Evolutionary conservation across 441 rosid genomes (phyloP), one percentile per base, ranked within the genome.

Genomic region (Croton setiger): DNA sequence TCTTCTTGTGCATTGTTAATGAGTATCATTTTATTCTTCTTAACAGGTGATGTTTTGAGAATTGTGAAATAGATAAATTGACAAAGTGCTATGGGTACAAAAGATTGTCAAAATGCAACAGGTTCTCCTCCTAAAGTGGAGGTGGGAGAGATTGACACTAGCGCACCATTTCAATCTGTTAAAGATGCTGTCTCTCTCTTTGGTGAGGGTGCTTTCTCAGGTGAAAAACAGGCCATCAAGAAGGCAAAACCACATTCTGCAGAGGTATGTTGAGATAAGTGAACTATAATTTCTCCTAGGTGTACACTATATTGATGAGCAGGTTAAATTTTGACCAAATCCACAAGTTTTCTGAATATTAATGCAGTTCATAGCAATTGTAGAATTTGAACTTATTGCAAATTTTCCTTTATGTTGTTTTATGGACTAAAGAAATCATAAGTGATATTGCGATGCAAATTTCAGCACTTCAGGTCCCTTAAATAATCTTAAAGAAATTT

Each of bases 131-230:
- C 90, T 51, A 84, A 64, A 74, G 91, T 71, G 67, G 97, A 85
- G 85, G 96, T 92, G 77, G 99, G 99, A 13, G 99, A 95, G 86
- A 85, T 95, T 59, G 97, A 95, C 80, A 92, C 97, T 23, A 89
- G 93, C 20, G 93, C 97, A 61, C 99, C 98, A 60, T 92, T 95
- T 82, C 98, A 90, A 64, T 95, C 98, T 3, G 99, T 95, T 68
- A 95, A 90, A 80, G 97, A 92, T 83, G 99, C 97, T 0, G 97
- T 95, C 57, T 81, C 74, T 11, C 88, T 88, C 13, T 92, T 95
- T 35, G 99, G 98, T 43, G 99, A 92, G 81, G 94, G 96, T 72
- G 90, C 97, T 77, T 84, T 85, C 72, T 88, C 96, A 0, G 90
- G 96, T 71, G 96, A 88, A 69, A 95, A 86, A 70, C 87, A 90